Evolutionary conservation across 306 rosid species (phyloP), one percentile per base, ranked within the genome.

Genomic region (Clitoria ternatea): DNA sequence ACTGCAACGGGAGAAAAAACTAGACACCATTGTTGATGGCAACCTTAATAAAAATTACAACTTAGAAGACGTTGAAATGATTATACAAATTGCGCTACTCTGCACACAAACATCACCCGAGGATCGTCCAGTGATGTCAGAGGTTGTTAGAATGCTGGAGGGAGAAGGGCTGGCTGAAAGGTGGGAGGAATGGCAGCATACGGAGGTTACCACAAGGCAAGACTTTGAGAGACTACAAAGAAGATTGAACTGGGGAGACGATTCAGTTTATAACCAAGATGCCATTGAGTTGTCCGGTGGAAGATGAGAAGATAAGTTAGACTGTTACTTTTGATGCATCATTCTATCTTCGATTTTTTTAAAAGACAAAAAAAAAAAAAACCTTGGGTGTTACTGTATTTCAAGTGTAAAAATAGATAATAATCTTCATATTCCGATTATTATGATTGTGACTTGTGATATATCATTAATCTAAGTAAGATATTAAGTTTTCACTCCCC

Each of bases 111-210:
- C 85, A 42, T 82, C 84, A 0, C 92, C 98, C 0, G 98, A 90
- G 22, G 97, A 86, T 22, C 92, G 98, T 9, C 98, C 97, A 0
- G 84, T 86, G 19, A 92, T 92, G 98, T 90, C 98, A 2, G 91
- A 92, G 62, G 97, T 92, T 15, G 97, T 92, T 36, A 82, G 97
- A 69, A 92, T 92, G 98, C 72, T 92, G 6, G 98, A 92, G 74
- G 98, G 97, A 68, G 97, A 92, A 79, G 98, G 98, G 47, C 89
- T 92, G 14, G 87, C 98, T 6, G 88, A 92, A 86, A 78, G 93
- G 73, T 92, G 98, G 98, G 96, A 88, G 63, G 93, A 88, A 67
- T 92, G 98, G 98, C 92, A 85, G 81, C 76, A 74, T 24, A 80
- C 79, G 54, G 96, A 92, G 82, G 88, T 92, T 39, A 74, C 72